Conservation (phyloP, 805 yeast species). For the Yamadazyma tumulicola region DNA sequence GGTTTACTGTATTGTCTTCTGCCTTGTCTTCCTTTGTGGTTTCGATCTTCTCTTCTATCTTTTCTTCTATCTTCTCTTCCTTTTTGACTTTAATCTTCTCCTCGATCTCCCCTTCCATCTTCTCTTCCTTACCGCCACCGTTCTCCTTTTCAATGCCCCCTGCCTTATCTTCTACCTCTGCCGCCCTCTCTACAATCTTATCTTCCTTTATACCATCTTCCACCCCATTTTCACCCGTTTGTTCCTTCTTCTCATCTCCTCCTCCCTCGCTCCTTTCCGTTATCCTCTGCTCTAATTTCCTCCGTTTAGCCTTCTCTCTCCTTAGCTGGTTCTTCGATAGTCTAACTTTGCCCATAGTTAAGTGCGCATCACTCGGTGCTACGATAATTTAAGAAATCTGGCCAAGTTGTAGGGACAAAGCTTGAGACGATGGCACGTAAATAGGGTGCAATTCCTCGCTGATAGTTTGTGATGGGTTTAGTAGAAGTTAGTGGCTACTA, state of each 20-base stretch:
- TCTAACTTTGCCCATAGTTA: constrained; percentile 5
- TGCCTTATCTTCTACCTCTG: neutral
- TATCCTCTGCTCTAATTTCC: constrained; percentile 22
- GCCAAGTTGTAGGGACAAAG: too few relatives aligned
- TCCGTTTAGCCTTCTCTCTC: constrained; percentile 41
- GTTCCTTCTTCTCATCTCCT: neutral
- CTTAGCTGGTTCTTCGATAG: constrained; percentile 54
- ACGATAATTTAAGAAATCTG: too few relatives aligned
- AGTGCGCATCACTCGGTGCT: too few relatives aligned
- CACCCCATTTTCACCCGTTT: neutral
- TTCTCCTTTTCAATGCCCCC: neutral
- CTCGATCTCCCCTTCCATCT: too few relatives aligned
- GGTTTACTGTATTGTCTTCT: neutral
- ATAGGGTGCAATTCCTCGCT: too few relatives aligned
- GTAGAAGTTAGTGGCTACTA: too few relatives aligned
- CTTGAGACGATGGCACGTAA: too few relatives aligned
- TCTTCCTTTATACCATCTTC: neutral
- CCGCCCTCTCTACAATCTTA: neutral
- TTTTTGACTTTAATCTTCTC: too few relatives aligned
- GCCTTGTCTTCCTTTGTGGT: neutral
- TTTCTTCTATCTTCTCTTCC: too few relatives aligned
- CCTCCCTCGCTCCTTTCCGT: neutral
- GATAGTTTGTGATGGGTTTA: too few relatives aligned
- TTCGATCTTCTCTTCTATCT: neutral
- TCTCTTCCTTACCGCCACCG: neutral